These are phyloP conservation scores for Dittrichia graveolens DNA, from an alignment of 129 eudicot species.

Conservation along the genomic window DNA sequence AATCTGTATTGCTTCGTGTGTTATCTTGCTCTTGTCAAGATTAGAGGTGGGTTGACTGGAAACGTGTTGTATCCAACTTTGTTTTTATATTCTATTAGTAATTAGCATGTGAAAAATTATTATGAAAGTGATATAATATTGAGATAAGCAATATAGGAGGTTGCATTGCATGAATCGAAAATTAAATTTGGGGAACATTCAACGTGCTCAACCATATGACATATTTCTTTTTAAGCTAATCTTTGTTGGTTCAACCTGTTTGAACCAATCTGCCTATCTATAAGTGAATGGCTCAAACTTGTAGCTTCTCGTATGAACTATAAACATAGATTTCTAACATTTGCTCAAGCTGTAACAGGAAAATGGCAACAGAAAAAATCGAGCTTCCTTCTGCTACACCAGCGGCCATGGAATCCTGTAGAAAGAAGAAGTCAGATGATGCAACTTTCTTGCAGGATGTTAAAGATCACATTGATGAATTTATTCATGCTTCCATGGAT, in stretches of 20 bases:
- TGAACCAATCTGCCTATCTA: not conserved
- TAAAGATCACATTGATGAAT: constrained; percentile 75
- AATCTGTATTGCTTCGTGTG: not conserved
- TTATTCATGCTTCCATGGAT: constrained; percentile 78
- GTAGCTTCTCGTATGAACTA: not conserved
- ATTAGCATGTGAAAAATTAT: not conserved
- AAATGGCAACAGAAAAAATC: constrained; percentile 55
- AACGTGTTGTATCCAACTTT: not conserved
- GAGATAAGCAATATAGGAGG: not conserved
- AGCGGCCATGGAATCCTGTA: constrained; percentile 50
- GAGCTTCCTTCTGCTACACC: constrained; percentile 29
- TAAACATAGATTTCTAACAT: not conserved
- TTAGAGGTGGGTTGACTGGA: not conserved
- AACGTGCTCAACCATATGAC: not conserved
- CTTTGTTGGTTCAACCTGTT: not conserved
- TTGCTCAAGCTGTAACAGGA: constrained; percentile 2
- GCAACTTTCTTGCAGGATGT: constrained; percentile 71
- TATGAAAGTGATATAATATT: not conserved
- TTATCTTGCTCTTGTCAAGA: not conserved
- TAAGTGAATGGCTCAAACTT: not conserved
- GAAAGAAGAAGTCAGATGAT: constrained; percentile 66
- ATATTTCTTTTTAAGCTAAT: not conserved
- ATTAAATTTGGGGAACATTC: not conserved
- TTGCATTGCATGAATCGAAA: not conserved
- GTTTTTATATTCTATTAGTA: not conserved